Evolutionary conservation across 148 eudicot species (phyloP), one percentile per base, ranked within the genome.

Genomic region (Talinum fruticosum): DNA sequence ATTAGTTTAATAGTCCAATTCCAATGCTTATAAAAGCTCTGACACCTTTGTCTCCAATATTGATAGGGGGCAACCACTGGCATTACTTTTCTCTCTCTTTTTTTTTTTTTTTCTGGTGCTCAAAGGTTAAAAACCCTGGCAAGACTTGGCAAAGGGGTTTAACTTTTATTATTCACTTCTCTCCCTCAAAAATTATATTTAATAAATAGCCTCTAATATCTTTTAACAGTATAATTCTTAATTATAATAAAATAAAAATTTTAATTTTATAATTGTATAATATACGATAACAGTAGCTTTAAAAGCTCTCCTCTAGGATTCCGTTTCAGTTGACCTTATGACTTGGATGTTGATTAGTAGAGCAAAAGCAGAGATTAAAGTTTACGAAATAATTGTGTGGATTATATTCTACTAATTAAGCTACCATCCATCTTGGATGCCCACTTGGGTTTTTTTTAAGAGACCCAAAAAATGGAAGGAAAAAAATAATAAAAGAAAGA

Each of bases 21-120:
- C 7, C 44, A 71, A 41, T 41, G 57, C 32, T 37, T 10, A 7
- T 37, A 3, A 44, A 71, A 44, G 30, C 41, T 44, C 73, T 37
- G 73, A 69, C 53, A 44, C 41, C 18, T 41, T 69, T 69, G 73
- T 69, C 51, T 37, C 32, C 73, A 69, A 24, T 29, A 7, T 41
- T 71, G 34, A 28, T 57, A 44, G 33, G 30, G 21, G 38, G 26
- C 73, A 68, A 13, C 37, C 18, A 68, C 49, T 69, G 72, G 6
- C 72, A 37, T 34, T 2, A 19, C 13, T 68, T n/a, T 15, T 37
- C 7, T 37, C 41, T 2, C 41, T 37, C 7, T 37, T 37, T 7
- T 7, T 37, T 37, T 37, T 37, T 37, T 37, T 37, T 37, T 37
- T 37, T 37, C 7, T 3, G 41, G 4, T 37, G 41, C 41, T 37